A percentile compares a stretch with the other conserved stretches of the same genome.
Conservation (phyloP, 257 asterid genomes). For the Datura wrightii region DNA sequence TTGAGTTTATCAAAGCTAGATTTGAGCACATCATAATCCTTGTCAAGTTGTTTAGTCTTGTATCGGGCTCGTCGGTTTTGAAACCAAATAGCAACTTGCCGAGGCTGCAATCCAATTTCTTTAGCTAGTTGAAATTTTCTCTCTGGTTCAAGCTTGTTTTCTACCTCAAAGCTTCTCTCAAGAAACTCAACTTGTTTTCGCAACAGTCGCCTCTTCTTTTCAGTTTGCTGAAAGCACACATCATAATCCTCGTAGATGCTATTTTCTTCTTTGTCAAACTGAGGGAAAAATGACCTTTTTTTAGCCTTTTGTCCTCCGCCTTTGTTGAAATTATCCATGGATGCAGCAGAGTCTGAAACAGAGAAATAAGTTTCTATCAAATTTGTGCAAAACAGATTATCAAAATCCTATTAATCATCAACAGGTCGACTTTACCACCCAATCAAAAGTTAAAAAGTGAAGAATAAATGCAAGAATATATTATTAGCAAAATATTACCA, state of each 20-base stretch:
- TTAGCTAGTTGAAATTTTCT: constrained; percentile 33
- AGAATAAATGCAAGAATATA: no score
- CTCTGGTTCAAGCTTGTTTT: constrained; percentile 38
- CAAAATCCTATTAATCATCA: no score
- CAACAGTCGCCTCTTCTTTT: constrained; percentile 69
- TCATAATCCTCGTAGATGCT: constrained; percentile 50
- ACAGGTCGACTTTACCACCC: no score
- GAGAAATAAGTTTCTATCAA: no score
- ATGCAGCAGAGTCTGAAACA: constrained; percentile 62
- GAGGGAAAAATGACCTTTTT: constrained; percentile 41
- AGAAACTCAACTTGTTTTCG: constrained; percentile 46
- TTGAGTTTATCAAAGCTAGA: constrained; percentile 51
- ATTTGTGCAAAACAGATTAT: no score
- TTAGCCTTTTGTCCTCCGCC: constrained; percentile 37
- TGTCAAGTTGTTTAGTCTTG: constrained; percentile 34
- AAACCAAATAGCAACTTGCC: constrained; percentile 40
- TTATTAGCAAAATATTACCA: no score
- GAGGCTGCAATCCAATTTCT: constrained; percentile 35
- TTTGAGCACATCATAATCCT: constrained; percentile 50
- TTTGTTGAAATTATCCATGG: constrained; percentile 59
- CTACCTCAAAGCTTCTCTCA: constrained; percentile 38
- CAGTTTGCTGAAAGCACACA: constrained; percentile 58
- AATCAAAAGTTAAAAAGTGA: not conserved
- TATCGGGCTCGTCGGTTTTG: constrained; percentile 36
- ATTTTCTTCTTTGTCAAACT: constrained; percentile 47